These are phyloP conservation scores for Ophiognomonia clavigignenti-juglandacearum DNA, from an alignment of 2,329 filamentous ascomycete genomes.

Conservation along the genomic window DNA sequence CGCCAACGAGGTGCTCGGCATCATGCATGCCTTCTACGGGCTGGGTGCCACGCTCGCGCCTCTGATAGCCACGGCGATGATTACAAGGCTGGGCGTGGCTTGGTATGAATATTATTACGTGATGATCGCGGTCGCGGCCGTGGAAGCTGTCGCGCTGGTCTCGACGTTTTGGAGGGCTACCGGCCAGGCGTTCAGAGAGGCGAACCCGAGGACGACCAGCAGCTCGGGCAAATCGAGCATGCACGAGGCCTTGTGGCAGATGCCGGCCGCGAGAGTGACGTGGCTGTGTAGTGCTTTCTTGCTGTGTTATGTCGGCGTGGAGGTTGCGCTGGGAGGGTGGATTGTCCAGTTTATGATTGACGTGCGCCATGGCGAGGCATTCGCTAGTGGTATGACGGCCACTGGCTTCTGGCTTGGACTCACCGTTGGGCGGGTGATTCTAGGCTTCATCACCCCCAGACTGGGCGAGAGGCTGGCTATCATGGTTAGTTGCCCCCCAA, in stretches of 20 bases:
- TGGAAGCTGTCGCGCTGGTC: conserved; percentile 48
- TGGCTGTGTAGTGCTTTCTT: conserved; percentile 72
- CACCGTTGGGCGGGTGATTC: conserved; percentile 62
- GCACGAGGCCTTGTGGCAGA: conserved; percentile 35
- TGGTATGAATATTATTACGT: conserved; percentile 76
- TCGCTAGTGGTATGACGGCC: conserved; percentile 68
- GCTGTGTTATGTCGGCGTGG: conserved; percentile 70
- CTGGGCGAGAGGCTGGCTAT: conserved; percentile 66
- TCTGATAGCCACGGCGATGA: conserved; percentile 65
- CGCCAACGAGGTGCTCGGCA: conserved; percentile 64
- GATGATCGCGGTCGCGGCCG: conserved; percentile 45
- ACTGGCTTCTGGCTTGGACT: conserved; percentile 81
- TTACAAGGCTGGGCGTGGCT: conserved; percentile 52
- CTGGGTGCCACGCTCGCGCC: conserved; percentile 65
- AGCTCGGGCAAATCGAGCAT: conserved; percentile 25
- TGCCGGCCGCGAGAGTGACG: conserved; percentile 46
- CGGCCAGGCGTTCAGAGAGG: conserved; percentile 46
- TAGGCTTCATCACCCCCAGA: conserved; percentile 69
- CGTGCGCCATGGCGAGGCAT: conserved; percentile 61
- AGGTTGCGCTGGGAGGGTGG: conserved; percentile 76
- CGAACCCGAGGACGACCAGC: conserved; percentile 21
- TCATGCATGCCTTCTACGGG: conserved; percentile 66
- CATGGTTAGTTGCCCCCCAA: conserved; percentile 4
- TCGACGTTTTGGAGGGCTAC: conserved; percentile 56
- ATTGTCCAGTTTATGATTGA: conserved; percentile 80